These are phyloP conservation scores for Mycena albidolilacea DNA, from an alignment of 768 basidiomycete species.

Conservation along the genomic window DNA sequence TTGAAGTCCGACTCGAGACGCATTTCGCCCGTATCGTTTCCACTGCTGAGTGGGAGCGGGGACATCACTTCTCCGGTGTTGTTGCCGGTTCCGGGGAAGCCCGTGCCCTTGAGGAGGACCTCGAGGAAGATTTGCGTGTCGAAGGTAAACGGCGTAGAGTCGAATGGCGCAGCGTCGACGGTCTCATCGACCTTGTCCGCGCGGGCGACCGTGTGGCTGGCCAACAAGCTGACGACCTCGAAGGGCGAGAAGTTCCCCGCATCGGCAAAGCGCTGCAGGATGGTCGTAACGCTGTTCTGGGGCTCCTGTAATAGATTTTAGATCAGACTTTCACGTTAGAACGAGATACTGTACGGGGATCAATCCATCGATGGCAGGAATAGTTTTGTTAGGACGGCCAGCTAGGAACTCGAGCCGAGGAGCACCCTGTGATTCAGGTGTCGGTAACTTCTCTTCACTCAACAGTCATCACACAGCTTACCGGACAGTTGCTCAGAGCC, in stretches of 20 bases:
- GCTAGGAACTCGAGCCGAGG: constrained; percentile 50
- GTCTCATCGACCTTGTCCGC: constrained; percentile 17
- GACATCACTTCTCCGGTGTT: constrained; percentile 52
- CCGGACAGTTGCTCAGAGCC: constrained; percentile 52
- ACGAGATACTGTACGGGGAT: constrained; percentile 36
- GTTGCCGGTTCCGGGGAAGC: constrained; percentile 38
- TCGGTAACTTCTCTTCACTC: not conserved
- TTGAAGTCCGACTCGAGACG: constrained; percentile 56
- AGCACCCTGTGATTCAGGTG: constrained; percentile 45
- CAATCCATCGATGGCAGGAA: constrained; percentile 41
- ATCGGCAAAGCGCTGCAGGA: constrained; percentile 43
- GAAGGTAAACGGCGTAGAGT: constrained; percentile 52
- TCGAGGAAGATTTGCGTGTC: constrained; percentile 57
- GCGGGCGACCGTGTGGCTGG: too few species aligned
- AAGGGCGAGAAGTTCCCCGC: too few species aligned
- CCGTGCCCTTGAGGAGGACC: constrained; percentile 45
- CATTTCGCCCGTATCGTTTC: constrained; percentile 49
- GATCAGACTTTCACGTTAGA: too few species aligned
- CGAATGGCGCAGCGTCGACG: constrained; percentile 53
- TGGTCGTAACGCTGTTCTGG: constrained; percentile 44
- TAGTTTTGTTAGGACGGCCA: constrained; percentile 45
- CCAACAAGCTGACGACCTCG: too few species aligned
- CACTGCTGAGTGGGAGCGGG: constrained; percentile 42
- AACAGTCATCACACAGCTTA: not conserved
- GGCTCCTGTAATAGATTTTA: constrained; percentile 13